Conservation (phyloP, 2,329 filamentous ascomycete genomes). For the Amylocarpus encephaloides region DNA sequence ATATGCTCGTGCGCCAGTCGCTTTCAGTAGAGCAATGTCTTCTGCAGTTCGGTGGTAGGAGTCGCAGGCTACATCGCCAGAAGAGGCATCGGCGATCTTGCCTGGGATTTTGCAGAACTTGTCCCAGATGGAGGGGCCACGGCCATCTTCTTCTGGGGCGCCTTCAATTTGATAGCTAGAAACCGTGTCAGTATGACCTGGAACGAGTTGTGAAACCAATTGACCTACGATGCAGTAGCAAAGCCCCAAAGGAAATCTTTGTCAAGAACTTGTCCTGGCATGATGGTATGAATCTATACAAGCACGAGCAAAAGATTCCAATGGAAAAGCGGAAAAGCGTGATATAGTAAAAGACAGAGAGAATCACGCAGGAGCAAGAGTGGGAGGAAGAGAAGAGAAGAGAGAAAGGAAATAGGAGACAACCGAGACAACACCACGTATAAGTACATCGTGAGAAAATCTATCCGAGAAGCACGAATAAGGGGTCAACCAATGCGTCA, state of each 20-base stretch:
- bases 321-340: not conserved
- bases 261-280: conserved; percentile 48
- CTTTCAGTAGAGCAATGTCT: conserved; percentile 72
- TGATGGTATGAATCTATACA: conserved; percentile 25
- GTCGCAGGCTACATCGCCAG: conserved; percentile 75
- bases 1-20: conserved; percentile 66
- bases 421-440: not conserved
- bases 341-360: not conserved
- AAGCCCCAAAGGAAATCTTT: conserved; percentile 74
- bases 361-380: not conserved
- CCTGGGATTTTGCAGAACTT: conserved; percentile 75
- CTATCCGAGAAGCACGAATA: not conserved
- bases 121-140: conserved; percentile 82
- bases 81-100: conserved; percentile 74
- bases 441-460: conserved; percentile 6
- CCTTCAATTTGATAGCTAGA: conserved; percentile 83
- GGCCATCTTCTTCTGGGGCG: conserved; percentile 65
- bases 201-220: not conserved
- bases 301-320: not conserved
- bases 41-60: conserved; percentile 74
- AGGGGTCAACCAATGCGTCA: not conserved
- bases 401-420: not conserved
- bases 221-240: conserved; percentile 64
- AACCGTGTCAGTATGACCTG: not conserved
- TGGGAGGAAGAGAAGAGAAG: conserved; percentile 2